phyloP scores from a whole-genome alignment of 805 yeast genomes.

The Metschnikowia gelsemii region DNA sequence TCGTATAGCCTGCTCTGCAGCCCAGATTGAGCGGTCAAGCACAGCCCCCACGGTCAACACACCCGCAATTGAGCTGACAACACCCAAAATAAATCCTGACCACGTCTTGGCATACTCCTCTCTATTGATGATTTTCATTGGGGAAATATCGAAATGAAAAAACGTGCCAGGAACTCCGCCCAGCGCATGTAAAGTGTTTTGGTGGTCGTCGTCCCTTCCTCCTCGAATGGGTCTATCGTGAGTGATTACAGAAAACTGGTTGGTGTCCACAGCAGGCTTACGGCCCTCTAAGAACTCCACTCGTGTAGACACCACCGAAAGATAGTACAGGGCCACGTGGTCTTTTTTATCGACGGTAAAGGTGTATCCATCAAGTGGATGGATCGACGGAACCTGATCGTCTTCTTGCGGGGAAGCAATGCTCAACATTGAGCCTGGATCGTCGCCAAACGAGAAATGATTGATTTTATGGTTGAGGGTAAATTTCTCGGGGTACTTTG shows the following conservation, averaged over 20 bases:
- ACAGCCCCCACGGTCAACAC: conserved; percentile 90
- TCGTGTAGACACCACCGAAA: conserved; percentile 89
- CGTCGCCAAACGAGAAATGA: conserved; percentile 81
- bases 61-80: conserved; percentile 89
- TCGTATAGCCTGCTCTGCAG: conserved; percentile 74
- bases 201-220: conserved; percentile 90
- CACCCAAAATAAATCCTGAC: conserved; percentile 79
- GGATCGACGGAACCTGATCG: conserved; percentile 43
- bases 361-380: conserved; percentile 63
- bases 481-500: conserved; percentile 53
- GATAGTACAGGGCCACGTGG: conserved; percentile 71
- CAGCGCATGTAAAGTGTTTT: conserved; percentile 71
- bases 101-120: conserved; percentile 74
- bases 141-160: conserved; percentile 87
- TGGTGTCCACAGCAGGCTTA: conserved; percentile 59
- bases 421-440: conserved; percentile 36
- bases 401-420: conserved; percentile 21
- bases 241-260: conserved; percentile 84
- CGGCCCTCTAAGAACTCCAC: conserved; percentile 63
- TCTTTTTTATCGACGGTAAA: conserved; percentile 48
- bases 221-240: conserved; percentile 86
- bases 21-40: conserved; percentile 83
- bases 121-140: conserved; percentile 83
- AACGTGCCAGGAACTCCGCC: conserved; percentile 93
- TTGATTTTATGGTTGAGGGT: conserved; percentile 76